Evolutionary conservation across 768 basidiomycete species (phyloP), one percentile per base, ranked within the genome.

Genomic region (Pulveroboletus sp.): DNA sequence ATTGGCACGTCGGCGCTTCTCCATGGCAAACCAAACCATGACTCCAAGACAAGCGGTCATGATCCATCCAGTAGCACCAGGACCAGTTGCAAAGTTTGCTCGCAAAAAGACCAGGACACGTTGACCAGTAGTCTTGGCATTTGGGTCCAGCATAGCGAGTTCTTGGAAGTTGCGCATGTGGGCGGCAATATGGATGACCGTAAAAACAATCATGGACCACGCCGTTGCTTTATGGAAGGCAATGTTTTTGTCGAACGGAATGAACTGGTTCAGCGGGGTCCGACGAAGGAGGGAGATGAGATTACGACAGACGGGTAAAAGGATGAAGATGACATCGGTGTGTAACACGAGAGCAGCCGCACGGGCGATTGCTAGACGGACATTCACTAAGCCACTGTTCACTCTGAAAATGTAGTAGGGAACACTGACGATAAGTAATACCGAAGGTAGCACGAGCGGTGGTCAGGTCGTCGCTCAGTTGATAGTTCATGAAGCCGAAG

Each of bases 191-290:
- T 96, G 94, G 12, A 96, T 79, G 52, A 77, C 65, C 12, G 83
- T 79, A 60, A 84, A 86, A 40, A 81, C 69, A 46, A 93, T 86
- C 54, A 97, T 93, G 28, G 89, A 85, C 90, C 90, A 96, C 7
- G 81, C 94, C 3, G 88, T 88, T 52, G 88, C 82, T 66, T 91
- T 93, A 75, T 92, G 93, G 67, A 96, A 86, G 7, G 82, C 82
- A 68, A 96, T 82, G 65, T 87, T 92, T 74, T 93, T 88, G 76
- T 95, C 93, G 64, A 97, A 95, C 18, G 92, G 92, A 55, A 95
- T 89, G 71, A 92, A 69, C 56, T 81, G 76, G 71, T 89, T 90
- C 51, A 98, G 74, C 3, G 93, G 82, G 1, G 91, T 92, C 46
- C 85, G 82, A 26, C 95, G 86, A 42, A 95, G 77, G 40, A 94